A percentile compares a stretch with the other conserved stretches of the same genome.
phyloP scores from a whole-genome alignment of 768 basidiomycete species.

The Mycena crocata region DNA sequence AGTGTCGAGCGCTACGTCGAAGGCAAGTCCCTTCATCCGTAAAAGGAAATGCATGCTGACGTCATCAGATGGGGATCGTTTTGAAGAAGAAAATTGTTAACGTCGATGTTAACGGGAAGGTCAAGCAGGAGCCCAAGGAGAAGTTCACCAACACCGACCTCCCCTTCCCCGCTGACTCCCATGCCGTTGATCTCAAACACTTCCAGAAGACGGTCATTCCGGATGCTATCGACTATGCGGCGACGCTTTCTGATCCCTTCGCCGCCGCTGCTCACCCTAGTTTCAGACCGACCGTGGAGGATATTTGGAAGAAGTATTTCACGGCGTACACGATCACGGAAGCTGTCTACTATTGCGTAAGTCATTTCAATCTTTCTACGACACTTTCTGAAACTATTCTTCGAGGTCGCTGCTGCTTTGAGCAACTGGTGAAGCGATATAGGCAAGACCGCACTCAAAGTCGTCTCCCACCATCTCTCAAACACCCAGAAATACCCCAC shows the following conservation, averaged over 20 bases:
- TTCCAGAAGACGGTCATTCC: not conserved
- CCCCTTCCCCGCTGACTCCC: no score
- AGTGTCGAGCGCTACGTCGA: no score
- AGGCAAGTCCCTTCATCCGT: no score
- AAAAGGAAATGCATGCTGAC: no score
- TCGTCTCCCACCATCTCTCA: no score
- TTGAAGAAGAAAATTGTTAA: no score
- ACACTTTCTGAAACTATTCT: not conserved
- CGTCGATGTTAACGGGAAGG: no score
- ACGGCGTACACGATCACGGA: not conserved
- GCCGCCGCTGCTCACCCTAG: not conserved
- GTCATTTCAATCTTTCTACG: not conserved
- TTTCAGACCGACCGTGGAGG: not conserved
- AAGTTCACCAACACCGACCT: no score
- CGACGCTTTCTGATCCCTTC: not conserved
- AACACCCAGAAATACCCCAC: not conserved
- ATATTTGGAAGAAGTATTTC: slow-evolving; percentile 7
- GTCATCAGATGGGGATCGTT: no score
- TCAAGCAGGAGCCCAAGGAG: no score
- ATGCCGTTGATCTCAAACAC: slow-evolving; percentile 6
- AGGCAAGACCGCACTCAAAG: not conserved
- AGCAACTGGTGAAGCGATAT: slow-evolving; percentile 2
- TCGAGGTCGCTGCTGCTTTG: not conserved
- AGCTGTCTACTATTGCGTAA: not conserved
- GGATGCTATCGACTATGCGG: not conserved